Conservation (phyloP, 768 basidiomycete species). For the Lentinula raphanica region DNA sequence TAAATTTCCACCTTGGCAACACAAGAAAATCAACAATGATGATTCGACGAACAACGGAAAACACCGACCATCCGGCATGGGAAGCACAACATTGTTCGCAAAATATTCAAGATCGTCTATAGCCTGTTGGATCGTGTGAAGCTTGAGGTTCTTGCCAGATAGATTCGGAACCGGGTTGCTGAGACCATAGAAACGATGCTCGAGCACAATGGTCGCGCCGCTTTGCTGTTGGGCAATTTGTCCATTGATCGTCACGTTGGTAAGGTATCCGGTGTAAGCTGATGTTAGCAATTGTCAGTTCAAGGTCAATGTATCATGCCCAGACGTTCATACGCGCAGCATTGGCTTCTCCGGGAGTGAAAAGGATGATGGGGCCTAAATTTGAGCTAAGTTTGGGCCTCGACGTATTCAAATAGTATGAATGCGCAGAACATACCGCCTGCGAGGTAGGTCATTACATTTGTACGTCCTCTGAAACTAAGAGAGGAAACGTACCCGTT, state of each 20-base stretch:
- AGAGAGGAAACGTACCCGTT: constrained; percentile 11
- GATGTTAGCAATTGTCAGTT: neutral
- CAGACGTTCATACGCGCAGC: constrained; percentile 28
- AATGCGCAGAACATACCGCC: neutral
- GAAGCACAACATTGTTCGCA: constrained; percentile 39
- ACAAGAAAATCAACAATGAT: neutral
- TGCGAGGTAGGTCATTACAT: neutral
- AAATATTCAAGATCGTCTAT: constrained; percentile 48
- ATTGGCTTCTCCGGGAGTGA: constrained; percentile 24
- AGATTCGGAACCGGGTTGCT: constrained; percentile 44
- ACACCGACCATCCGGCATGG: constrained; percentile 38
- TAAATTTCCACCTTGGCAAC: neutral
- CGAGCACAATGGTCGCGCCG: constrained; percentile 38
- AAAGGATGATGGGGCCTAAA: constrained; percentile 31
- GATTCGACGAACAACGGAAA: constrained; percentile 18
- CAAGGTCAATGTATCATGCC: too few relatives aligned
- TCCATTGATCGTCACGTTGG: constrained; percentile 39
- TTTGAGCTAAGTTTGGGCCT: neutral
- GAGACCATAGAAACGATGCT: constrained; percentile 48
- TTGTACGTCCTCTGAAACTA: neutral
- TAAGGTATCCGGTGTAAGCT: constrained; percentile 32
- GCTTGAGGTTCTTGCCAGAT: constrained; percentile 31
- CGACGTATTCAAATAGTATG: neutral
- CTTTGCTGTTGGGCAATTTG: constrained; percentile 37
- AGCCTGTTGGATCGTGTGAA: constrained; percentile 46